These are phyloP conservation scores for Diaporthe capsici DNA, from an alignment of 2,329 filamentous ascomycete genomes.

Conservation along the genomic window DNA sequence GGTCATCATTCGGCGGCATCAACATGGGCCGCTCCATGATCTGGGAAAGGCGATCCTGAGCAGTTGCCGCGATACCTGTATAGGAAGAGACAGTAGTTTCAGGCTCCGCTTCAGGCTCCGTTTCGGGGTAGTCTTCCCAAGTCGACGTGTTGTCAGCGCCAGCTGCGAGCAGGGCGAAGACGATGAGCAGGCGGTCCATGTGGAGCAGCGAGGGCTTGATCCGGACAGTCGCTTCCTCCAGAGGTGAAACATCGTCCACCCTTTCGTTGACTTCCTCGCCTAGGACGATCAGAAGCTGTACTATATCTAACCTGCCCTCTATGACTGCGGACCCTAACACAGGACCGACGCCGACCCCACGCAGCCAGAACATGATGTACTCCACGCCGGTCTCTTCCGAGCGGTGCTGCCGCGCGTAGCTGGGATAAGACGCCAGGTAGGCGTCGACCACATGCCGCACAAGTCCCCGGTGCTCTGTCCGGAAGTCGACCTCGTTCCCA, in stretches of 20 bases:
- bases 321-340: not conserved
- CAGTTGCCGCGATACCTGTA: not conserved
- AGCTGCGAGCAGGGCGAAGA: constrained; percentile 2
- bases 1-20: no score
- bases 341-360: not conserved
- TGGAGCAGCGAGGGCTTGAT: not conserved
- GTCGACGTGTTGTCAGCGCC: constrained; percentile 2
- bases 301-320: not conserved
- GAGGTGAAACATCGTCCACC: not conserved
- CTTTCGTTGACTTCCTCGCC: not conserved
- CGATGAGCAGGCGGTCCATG: not conserved
- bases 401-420: not conserved
- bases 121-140: not conserved
- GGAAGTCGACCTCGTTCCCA: not conserved
- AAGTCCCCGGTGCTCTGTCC: not conserved
- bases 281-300: not conserved
- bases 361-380: not conserved
- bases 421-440: not conserved
- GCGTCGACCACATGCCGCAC: not conserved
- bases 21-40: not conserved
- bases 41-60: not conserved
- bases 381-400: not conserved
- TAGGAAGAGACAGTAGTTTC: no score
- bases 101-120: not conserved
- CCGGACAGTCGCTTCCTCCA: not conserved